These are phyloP conservation scores for Epichloe gansuensis DNA, from an alignment of 2,329 filamentous ascomycete species.

Conservation along the genomic window DNA sequence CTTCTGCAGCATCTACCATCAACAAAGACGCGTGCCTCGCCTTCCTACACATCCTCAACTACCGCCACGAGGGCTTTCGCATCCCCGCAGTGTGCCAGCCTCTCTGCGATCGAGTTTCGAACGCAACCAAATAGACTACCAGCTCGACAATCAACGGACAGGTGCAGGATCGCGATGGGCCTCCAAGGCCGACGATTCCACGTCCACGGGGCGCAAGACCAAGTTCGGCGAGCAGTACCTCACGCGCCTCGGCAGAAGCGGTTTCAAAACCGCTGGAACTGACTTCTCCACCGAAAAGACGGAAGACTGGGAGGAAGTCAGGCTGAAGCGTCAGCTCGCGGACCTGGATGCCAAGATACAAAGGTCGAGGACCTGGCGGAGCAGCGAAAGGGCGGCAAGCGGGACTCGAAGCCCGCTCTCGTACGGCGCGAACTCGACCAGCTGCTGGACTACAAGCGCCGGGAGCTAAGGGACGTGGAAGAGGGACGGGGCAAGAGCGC, in stretches of 20 bases:
- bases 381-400: slow-evolving; percentile 47
- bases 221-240: slow-evolving; percentile 98
- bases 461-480: slow-evolving; percentile 63
- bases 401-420: slow-evolving; percentile 74
- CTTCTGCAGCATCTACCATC: slow-evolving; percentile 67
- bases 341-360: slow-evolving; percentile 84
- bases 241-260: slow-evolving; percentile 73
- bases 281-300: slow-evolving; percentile 79
- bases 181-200: slow-evolving; percentile 64
- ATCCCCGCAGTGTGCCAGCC: slow-evolving; percentile 82
- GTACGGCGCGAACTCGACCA: slow-evolving; percentile 93
- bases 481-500: slow-evolving; percentile 56
- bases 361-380: slow-evolving; percentile 63
- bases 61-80: slow-evolving; percentile 87
- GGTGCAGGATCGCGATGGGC: slow-evolving; percentile 66
- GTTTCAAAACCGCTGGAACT: slow-evolving; percentile 72
- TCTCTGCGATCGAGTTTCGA: slow-evolving; percentile 89
- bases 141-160: slow-evolving; percentile 62
- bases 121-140: slow-evolving; percentile 93
- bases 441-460: slow-evolving; percentile 86
- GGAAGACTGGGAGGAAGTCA: slow-evolving; percentile 96
- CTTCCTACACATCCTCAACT: slow-evolving; percentile 93
- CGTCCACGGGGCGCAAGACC: slow-evolving; percentile 77
- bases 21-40: slow-evolving; percentile 91
- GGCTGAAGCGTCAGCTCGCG: slow-evolving; percentile 80